These are phyloP conservation scores for Diaporthe velutina DNA, from an alignment of 2,329 filamentous ascomycete species.

Conservation along the genomic window DNA sequence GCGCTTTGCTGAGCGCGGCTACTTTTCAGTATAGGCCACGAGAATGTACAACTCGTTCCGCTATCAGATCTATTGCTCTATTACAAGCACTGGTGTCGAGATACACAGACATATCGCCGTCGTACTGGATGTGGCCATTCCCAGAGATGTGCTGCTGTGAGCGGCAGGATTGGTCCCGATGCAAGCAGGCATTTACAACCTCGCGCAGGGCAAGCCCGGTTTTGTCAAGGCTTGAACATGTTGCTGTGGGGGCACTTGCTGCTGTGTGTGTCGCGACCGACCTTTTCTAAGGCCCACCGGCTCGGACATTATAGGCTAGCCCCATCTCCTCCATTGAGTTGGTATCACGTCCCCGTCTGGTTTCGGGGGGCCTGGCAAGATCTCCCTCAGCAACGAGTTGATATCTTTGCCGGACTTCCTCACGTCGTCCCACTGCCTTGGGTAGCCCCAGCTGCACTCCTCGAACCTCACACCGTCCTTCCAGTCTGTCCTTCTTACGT, in stretches of 20 bases:
- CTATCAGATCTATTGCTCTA: not conserved
- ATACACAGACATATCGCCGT: not conserved
- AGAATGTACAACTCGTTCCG: not conserved
- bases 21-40: not conserved
- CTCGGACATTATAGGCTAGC: not conserved
- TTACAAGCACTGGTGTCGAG: not conserved
- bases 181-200: not conserved
- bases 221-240: not conserved
- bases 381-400: conserved; percentile 52
- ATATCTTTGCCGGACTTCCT: conserved; percentile 47
- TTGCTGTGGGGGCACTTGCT: no score
- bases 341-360: conserved; percentile 31
- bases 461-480: conserved; percentile 53
- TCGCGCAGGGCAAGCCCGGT: not conserved
- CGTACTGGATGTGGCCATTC: not conserved
- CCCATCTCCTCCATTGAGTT: conserved; percentile 38
- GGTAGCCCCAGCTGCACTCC: conserved; percentile 54
- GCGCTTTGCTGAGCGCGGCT: not conserved
- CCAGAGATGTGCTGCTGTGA: not conserved
- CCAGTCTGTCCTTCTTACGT: conserved; percentile 55
- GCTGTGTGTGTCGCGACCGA: not conserved
- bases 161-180: not conserved
- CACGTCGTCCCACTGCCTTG: conserved; percentile 52
- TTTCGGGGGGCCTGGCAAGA: conserved; percentile 41
- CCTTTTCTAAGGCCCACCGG: not conserved